Conservation (phyloP, 148 eudicot genomes). For the Mesembryanthemum crystallinum region DNA sequence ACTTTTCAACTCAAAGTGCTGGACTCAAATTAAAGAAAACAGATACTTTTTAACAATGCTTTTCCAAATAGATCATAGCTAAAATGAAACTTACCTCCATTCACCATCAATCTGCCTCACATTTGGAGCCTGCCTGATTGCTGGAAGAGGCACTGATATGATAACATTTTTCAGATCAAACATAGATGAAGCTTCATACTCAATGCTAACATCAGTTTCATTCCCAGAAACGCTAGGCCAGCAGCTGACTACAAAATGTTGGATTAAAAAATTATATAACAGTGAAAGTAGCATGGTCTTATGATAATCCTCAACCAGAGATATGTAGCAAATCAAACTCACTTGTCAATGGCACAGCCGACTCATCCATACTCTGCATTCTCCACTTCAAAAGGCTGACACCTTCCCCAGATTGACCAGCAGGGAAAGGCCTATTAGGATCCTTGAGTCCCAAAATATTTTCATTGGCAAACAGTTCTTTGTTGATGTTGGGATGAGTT, state of each 20-base stretch:
- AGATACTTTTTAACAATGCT: too few species aligned
- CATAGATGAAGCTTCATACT: constrained; percentile 72
- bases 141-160: constrained; percentile 83
- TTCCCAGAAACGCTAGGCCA: constrained; percentile 92
- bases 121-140: constrained; percentile 77
- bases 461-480: constrained; percentile 65
- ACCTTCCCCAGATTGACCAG: constrained; percentile 78
- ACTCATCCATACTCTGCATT: constrained; percentile 79
- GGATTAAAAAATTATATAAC: background rate
- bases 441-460: constrained; percentile 84
- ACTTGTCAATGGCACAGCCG: constrained; percentile 77
- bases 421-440: constrained; percentile 75
- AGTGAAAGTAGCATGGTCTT: background rate
- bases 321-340: constrained; percentile 27
- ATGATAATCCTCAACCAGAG: background rate
- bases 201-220: constrained; percentile 83
- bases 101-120: constrained; percentile 85
- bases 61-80: background rate
- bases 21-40: too few species aligned
- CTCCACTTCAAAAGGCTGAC: constrained; percentile 84
- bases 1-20: too few species aligned
- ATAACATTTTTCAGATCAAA: constrained; percentile 84
- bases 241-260: constrained; percentile 59
- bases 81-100: constrained; percentile 54
- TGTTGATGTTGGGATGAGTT: constrained; percentile 91